These are phyloP conservation scores for Cladosporium oxysporum DNA, from an alignment of 2,329 filamentous ascomycete genomes.

Conservation along the genomic window DNA sequence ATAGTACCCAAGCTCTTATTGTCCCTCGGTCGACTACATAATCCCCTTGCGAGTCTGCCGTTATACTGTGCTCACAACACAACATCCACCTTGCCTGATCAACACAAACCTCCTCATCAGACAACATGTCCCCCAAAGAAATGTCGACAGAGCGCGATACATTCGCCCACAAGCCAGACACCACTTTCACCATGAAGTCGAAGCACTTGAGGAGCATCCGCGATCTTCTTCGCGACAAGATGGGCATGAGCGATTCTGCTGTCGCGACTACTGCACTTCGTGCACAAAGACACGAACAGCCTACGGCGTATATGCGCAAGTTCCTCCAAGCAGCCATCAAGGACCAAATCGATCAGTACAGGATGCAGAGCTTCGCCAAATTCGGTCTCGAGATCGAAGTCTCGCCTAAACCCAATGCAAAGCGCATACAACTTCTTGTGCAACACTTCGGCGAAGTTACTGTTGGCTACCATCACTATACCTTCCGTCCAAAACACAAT, in stretches of 20 bases:
- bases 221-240: not conserved
- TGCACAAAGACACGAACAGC: not conserved
- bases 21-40: not conserved
- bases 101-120: not conserved
- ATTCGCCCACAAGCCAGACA: not conserved
- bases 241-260: slow-evolving; percentile 1
- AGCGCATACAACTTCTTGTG: not conserved
- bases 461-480: slow-evolving; percentile 6
- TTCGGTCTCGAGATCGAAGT: not conserved
- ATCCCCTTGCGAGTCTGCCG: not conserved
- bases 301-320: no score
- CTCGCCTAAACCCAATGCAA: not conserved
- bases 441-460: not conserved
- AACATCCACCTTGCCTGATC: not conserved
- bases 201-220: not conserved
- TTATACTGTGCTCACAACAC: not conserved
- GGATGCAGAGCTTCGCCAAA: not conserved
- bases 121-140: not conserved
- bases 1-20: not conserved
- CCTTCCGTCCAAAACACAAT: not conserved
- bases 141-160: not conserved
- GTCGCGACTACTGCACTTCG: not conserved
- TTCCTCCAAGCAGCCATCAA: not conserved
- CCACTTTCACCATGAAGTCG: not conserved
- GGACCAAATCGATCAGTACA: not conserved